Percentiles rank a stretch among this genome's conserved stretches.
Conservation (phyloP, 2,329 filamentous ascomycete species). For the Falciphora oryzae region DNA sequence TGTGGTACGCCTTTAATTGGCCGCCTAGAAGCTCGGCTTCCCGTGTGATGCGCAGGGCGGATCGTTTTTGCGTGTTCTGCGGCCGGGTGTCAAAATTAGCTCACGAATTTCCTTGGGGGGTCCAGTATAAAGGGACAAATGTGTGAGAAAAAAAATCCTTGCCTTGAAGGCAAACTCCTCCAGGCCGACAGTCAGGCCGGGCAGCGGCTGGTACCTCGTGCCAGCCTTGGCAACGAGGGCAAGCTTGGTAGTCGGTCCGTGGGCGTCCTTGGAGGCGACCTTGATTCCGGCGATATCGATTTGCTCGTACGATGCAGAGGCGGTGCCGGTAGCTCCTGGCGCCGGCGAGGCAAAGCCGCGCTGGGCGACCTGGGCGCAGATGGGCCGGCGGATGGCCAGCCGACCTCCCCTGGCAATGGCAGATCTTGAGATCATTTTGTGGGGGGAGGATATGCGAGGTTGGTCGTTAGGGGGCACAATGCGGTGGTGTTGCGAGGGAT, state of each 20-base stretch:
- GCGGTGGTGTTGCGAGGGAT: not conserved
- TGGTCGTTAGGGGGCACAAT: slow-evolving; percentile 10
- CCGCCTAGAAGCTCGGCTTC: slow-evolving; percentile 94
- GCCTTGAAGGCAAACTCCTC: slow-evolving; percentile 98
- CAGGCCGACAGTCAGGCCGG: slow-evolving; percentile 83
- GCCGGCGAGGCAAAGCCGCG: slow-evolving; percentile 55
- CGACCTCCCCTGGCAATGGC: slow-evolving; percentile 53
- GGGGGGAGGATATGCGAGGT: slow-evolving; percentile 36
- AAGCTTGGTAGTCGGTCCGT: slow-evolving; percentile 83
- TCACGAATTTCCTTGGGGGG: slow-evolving; percentile 18
- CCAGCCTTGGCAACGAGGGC: slow-evolving; percentile 91
- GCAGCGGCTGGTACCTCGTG: slow-evolving; percentile 84
- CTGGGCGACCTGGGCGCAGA: slow-evolving; percentile 47
- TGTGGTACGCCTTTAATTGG: slow-evolving; percentile 81
- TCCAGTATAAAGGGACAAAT: not conserved
- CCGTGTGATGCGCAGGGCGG: slow-evolving; percentile 85
- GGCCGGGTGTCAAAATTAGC: slow-evolving; percentile 38
- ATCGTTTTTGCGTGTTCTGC: slow-evolving; percentile 81
- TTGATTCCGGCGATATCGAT: slow-evolving; percentile 84
- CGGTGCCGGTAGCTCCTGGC: slow-evolving; percentile 32
- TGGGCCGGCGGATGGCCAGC: slow-evolving; percentile 50
- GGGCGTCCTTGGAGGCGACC: slow-evolving; percentile 83
- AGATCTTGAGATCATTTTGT: slow-evolving; percentile 58
- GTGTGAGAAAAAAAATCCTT: slow-evolving; percentile 19
- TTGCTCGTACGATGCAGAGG: slow-evolving; percentile 81